A percentile compares a stretch with the other conserved stretches of the same genome.
Evolutionary conservation across 805 yeast genomes (phyloP).

Genomic region (Ogataea glucozyma): DNA sequence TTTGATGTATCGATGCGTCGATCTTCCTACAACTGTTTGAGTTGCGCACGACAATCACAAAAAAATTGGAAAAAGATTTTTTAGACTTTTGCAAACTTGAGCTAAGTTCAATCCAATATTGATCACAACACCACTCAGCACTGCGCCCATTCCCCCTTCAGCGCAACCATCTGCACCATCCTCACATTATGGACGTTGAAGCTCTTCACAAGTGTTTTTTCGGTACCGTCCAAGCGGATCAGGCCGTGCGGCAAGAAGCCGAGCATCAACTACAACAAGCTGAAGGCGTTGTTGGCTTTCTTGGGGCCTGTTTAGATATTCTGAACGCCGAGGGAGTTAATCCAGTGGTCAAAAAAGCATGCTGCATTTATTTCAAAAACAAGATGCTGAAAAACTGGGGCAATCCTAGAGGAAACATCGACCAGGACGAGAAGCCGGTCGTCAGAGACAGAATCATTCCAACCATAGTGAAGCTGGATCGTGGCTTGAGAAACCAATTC

Average conservation of each 20-base stretch:
- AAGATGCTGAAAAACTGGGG: conserved; percentile 68
- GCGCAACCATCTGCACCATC: neutral
- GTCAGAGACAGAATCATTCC: conserved; percentile 69
- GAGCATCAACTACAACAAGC: conserved; percentile 65
- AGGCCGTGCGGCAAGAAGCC: conserved; percentile 60
- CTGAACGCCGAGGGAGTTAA: conserved; percentile 54
- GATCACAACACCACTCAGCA: neutral
- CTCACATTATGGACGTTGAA: conserved; percentile 61
- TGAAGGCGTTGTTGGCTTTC: conserved; percentile 64
- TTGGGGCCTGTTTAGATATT: conserved; percentile 81
- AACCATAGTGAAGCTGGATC: conserved; percentile 54
- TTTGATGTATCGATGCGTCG: conserved; percentile 1
- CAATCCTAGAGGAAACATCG: conserved; percentile 41
- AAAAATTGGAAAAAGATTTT: neutral
- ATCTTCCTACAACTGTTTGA: neutral
- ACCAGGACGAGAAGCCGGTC: conserved; percentile 70
- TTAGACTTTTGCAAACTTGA: too few relatives aligned
- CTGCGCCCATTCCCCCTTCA: neutral
- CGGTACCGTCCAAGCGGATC: conserved; percentile 74
- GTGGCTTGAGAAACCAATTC: conserved; percentile 46
- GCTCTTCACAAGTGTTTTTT: conserved; percentile 73
- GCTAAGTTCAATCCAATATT: too few relatives aligned
- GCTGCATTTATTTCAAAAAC: conserved; percentile 87
- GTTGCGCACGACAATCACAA: neutral
- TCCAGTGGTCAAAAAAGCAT: conserved; percentile 65